Base-by-base conservation (phyloP, 495 filamentous ascomycete genomes). In the Umbilicaria muhlenbergii region DNA sequence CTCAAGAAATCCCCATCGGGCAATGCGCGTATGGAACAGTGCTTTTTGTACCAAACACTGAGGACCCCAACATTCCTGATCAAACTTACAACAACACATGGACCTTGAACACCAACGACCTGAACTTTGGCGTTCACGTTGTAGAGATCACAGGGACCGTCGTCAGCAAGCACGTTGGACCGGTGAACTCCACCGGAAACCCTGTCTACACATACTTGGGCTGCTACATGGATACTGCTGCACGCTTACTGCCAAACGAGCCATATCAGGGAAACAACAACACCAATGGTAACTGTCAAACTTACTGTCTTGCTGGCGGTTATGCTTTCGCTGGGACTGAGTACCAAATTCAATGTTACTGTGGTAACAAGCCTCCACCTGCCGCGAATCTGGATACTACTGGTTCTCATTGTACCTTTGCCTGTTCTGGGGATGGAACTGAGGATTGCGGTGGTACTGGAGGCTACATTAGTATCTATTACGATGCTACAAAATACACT, bases 361-460 rank as follows among this genome's bases (percentile, higher is more conserved):
- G 61, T 35, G 61, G 62, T 5, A 62, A 56, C 21, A 61, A 48
- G 19, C 15, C 50, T 21, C 59, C 63, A 1, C 34, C 55, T 19
- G 46, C 39, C 11, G n/a, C 32, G 2, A 45, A 42, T 10, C 56
- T 44, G 45, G 43, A 50, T 8, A 45, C 42, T 18, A 59, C 63
- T 44, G 45, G 44, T 24, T 39, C 50, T 3, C 48, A 55, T 10
- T 65, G 62, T 44, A 56, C 54, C 3, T 64, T 53, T 34, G 42
- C 44, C n/a, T 67, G 64, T 44, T 47, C 54, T 3, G 56, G 53
- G 11, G 58, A 65, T 46, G 36, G 17, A 1, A 51, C 50, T 11
- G 58, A 67, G 44, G 58, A 58, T 8, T 69, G 65, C 35, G 64
- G 65, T 41, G 65, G 65, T 19, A 48, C 57, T 37, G 65, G 64